These are phyloP conservation scores for Kwoniella dendrophila DNA, from an alignment of 768 basidiomycete species.

Conservation along the genomic window DNA sequence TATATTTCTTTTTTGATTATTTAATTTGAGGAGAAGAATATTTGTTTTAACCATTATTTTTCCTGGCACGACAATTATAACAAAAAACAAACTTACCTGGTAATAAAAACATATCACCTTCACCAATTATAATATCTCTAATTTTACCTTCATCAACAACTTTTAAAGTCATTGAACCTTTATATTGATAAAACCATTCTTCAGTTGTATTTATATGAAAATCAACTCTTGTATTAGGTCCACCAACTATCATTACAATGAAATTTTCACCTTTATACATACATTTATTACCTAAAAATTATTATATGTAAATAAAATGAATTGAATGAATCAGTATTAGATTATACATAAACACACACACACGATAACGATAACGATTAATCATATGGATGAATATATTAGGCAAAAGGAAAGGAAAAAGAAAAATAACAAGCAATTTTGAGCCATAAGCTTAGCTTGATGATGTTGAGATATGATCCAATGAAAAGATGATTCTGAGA, in stretches of 20 bases:
- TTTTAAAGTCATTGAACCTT: slow-evolving; percentile 86
- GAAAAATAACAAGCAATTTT: no score
- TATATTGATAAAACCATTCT: slow-evolving; percentile 99
- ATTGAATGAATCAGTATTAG: background rate
- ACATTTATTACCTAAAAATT: slow-evolving; percentile 52
- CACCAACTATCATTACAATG: slow-evolving; percentile 93
- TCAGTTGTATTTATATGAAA: slow-evolving; percentile 96
- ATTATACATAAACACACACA: no score
- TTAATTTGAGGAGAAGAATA: no score
- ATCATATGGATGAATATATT: no score
- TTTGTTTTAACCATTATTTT: no score
- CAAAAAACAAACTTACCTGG: slow-evolving; percentile 66
- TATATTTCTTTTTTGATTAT: no score
- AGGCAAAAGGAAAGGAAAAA: no score
- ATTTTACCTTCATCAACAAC: slow-evolving; percentile 63
- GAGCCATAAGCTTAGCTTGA: no score
- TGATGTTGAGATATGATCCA: background rate
- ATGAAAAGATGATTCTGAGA: no score
- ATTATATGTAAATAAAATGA: no score
- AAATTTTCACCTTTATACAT: slow-evolving; percentile 73
- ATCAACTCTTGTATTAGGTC: slow-evolving; percentile 90
- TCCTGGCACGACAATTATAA: no score
- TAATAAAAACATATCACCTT: slow-evolving; percentile 95
- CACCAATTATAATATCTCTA: slow-evolving; percentile 81
- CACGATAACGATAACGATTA: no score